Evolutionary conservation across 2,329 filamentous ascomycete genomes (phyloP).

Genomic region (Bipolaris sorokiniana): DNA sequence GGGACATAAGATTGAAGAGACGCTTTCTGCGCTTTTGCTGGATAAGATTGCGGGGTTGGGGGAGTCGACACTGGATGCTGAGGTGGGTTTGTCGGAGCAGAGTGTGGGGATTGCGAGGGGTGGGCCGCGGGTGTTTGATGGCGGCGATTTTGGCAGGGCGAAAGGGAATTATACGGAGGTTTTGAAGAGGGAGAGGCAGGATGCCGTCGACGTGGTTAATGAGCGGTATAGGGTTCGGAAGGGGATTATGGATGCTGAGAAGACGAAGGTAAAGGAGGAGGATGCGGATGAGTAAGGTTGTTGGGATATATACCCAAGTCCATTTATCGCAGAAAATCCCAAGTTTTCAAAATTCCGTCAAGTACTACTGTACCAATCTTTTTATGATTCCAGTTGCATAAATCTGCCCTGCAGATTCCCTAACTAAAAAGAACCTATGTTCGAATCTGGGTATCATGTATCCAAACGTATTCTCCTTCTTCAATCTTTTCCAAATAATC

Average conservation of each 20-base stretch:
- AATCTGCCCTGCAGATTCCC: neutral
- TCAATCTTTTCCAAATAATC: neutral
- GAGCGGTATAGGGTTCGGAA: constrained; percentile 62
- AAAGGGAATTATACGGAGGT: constrained; percentile 65
- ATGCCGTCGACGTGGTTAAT: constrained; percentile 67
- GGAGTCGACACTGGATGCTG: constrained; percentile 29
- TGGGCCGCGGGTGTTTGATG: constrained; percentile 64
- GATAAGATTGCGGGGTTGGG: constrained; percentile 61
- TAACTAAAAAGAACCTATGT: neutral
- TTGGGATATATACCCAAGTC: neutral
- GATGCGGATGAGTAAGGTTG: constrained; percentile 38
- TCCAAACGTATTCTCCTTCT: neutral
- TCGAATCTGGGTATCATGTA: neutral
- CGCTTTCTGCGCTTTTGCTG: constrained; percentile 77
- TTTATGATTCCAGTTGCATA: neutral
- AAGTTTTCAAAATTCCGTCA: too few species aligned
- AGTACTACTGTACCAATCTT: neutral
- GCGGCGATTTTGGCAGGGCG: constrained; percentile 60
- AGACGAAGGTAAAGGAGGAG: constrained; percentile 25
- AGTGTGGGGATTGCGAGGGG: constrained; percentile 30
- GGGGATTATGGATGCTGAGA: constrained; percentile 45
- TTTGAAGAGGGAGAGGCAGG: constrained; percentile 62
- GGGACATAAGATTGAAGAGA: constrained; percentile 85
- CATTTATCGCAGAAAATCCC: neutral
- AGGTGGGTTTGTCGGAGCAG: constrained; percentile 15